Conservation (phyloP, 73 alveolate genomes). For the Paramecium pentaurelia region DNA sequence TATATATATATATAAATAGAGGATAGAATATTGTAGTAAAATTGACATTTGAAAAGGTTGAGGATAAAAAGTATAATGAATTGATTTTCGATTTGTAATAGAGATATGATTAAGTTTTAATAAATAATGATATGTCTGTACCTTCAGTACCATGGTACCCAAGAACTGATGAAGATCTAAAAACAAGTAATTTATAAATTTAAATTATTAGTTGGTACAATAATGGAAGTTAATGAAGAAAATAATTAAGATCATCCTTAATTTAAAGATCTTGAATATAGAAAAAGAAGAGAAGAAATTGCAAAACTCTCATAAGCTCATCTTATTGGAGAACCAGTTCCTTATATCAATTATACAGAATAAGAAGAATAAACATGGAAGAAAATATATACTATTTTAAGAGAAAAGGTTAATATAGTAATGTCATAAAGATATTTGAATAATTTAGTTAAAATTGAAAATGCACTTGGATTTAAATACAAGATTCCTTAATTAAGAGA, state of each 20-base stretch:
- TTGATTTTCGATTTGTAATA: background rate
- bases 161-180: background rate
- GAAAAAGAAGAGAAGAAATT: conserved; percentile 58
- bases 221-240: background rate
- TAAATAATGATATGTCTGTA: background rate
- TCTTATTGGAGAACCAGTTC: conserved; percentile 46
- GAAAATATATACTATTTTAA: conserved; percentile 33
- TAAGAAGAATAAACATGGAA: conserved; percentile 61
- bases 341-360: conserved; percentile 59
- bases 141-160: conserved; percentile 9
- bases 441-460: conserved; percentile 30
- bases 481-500: conserved; percentile 76
- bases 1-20: background rate
- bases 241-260: conserved; percentile 21
- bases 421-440: conserved; percentile 51
- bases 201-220: background rate
- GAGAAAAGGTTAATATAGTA: background rate
- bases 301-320: conserved; percentile 40
- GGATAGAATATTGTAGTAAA: background rate
- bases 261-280: conserved; percentile 22
- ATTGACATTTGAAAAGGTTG: background rate
- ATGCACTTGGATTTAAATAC: conserved; percentile 25
- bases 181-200: background rate
- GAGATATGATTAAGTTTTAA: background rate
- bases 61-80: background rate